These are phyloP conservation scores for Sistotremastrum niveocremeum DNA, from an alignment of 768 basidiomycete genomes.

Conservation along the genomic window DNA sequence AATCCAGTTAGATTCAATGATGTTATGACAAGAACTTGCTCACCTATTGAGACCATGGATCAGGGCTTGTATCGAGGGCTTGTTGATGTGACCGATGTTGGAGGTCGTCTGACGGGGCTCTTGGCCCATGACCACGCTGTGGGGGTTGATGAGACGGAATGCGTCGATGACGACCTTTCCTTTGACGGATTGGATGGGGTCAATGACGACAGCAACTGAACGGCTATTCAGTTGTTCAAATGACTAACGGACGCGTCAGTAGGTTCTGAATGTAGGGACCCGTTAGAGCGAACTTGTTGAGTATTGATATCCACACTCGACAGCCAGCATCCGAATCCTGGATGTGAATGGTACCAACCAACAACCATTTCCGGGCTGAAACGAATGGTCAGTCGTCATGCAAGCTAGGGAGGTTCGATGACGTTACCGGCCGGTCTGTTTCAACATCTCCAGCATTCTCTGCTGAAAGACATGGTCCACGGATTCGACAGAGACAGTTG, in stretches of 20 bases:
- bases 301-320: conserved; percentile 99
- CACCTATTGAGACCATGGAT: conserved; percentile 83
- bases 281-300: conserved; percentile 53
- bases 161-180: conserved; percentile 99
- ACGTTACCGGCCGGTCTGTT: conserved; percentile 89
- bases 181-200: conserved; percentile 98
- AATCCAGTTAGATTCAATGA: too few relatives aligned
- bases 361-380: conserved; percentile 91
- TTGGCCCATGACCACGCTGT: conserved; percentile 77
- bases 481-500: conserved; percentile 93
- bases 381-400: conserved; percentile 3
- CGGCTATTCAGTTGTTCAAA: conserved; percentile 90
- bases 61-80: conserved; percentile 96
- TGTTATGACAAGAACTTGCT: too few relatives aligned
- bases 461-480: conserved; percentile 98
- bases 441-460: conserved; percentile 98
- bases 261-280: conserved; percentile 8
- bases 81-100: conserved; percentile 97
- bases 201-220: conserved; percentile 93
- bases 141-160: conserved; percentile 91
- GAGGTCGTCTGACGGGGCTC: conserved; percentile 96
- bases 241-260: conserved; percentile 38
- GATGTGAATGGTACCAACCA: conserved; percentile 99
- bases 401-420: background rate
- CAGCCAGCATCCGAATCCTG: conserved; percentile 98